These are phyloP conservation scores for Lumnitzera littorea DNA, from an alignment of 345 rosid species.

Conservation along the genomic window DNA sequence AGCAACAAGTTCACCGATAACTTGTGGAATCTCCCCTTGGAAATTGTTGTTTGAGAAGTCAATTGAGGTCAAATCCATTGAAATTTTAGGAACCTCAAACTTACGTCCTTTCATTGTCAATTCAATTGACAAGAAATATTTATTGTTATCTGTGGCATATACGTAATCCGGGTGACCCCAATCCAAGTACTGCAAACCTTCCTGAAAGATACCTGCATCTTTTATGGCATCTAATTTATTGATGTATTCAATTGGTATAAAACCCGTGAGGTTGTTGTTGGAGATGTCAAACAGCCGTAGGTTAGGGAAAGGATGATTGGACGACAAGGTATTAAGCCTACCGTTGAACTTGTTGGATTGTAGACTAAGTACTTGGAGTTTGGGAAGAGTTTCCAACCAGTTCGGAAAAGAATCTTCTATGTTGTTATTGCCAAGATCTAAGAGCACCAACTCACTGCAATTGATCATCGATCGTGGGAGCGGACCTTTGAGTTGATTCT, in stretches of 20 bases:
- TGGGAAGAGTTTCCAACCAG: conserved; percentile 15
- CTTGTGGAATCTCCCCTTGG: conserved; percentile 2
- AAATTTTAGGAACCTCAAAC: neutral
- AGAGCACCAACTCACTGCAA: conserved; percentile 5
- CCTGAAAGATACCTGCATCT: neutral
- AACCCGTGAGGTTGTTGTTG: conserved; percentile 11
- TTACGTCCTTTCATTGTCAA: conserved; percentile 5
- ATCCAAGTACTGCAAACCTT: neutral
- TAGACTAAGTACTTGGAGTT: conserved; percentile 11
- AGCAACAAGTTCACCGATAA: neutral
- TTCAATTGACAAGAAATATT: neutral
- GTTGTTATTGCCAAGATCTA: conserved; percentile 15
- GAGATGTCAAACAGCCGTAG: conserved; percentile 19
- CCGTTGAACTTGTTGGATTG: conserved; percentile 12
- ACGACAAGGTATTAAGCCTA: neutral
- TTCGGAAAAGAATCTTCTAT: conserved; percentile 14
- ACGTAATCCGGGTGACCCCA: neutral
- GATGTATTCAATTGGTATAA: conserved; percentile 1
- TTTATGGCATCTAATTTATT: neutral
- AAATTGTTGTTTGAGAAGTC: conserved; percentile 7
- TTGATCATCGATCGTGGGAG: conserved; percentile 15
- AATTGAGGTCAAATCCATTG: neutral
- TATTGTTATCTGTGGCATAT: neutral
- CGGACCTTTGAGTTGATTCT: conserved; percentile 18
- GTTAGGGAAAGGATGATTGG: neutral